Evolutionary conservation across 2,329 filamentous ascomycete species (phyloP).

Genomic region (Hypoxylon rubiginosum): DNA sequence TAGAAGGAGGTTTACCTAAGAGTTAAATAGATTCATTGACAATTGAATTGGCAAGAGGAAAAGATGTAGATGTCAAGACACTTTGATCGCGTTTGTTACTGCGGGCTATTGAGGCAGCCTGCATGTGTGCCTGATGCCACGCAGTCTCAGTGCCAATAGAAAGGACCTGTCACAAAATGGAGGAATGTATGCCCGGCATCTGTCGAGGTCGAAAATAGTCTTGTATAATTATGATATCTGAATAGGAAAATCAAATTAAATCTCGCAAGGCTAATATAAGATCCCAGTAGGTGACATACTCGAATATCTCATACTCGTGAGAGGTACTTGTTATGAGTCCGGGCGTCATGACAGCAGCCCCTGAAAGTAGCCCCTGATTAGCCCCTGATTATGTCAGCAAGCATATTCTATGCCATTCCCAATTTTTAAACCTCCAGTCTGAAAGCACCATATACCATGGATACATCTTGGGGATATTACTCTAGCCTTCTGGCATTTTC

Average conservation of each 20-base stretch:
- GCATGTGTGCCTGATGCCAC: too few species aligned
- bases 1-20: background rate
- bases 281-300: too few species aligned
- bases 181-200: too few species aligned
- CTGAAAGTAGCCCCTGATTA: background rate
- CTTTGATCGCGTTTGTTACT: background rate
- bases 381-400: background rate
- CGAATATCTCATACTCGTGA: too few species aligned
- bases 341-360: background rate
- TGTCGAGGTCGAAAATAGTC: background rate
- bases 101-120: background rate
- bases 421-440: too few species aligned
- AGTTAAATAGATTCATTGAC: background rate
- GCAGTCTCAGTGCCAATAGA: background rate
- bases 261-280: background rate
- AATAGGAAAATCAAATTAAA: too few species aligned
- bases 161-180: background rate
- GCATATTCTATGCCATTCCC: background rate
- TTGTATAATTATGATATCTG: background rate
- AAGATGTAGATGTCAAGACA: too few species aligned
- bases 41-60: background rate
- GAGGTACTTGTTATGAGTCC: too few species aligned
- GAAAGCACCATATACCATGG: too few species aligned
- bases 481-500: too few species aligned
- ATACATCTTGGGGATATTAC: too few species aligned